A percentile compares a stretch with the other conserved stretches of the same genome.
Conservation (phyloP, 257 asterid species). For the Scutellaria barbata region DNA sequence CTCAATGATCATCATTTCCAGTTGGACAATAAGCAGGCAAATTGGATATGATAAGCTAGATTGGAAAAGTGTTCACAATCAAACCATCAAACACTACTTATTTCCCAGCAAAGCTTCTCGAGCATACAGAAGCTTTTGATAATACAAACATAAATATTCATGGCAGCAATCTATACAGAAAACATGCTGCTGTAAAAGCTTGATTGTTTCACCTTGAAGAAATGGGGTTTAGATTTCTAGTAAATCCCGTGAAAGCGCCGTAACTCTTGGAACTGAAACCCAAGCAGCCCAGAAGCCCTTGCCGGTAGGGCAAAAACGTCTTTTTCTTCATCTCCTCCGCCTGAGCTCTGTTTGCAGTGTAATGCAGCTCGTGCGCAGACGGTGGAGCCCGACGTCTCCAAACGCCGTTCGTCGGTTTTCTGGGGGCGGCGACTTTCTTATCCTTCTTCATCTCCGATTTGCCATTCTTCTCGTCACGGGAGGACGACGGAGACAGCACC, state of each 20-base stretch:
- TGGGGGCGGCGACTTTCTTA: conserved; percentile 32
- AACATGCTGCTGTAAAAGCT: not conserved
- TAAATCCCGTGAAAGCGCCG: conserved; percentile 84
- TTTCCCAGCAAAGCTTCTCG: conserved; percentile 11
- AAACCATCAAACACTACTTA: conserved; percentile 13
- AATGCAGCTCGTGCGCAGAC: conserved; percentile 91
- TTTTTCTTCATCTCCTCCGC: conserved; percentile 98
- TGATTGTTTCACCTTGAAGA: conserved; percentile 61
- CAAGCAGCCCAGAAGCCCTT: conserved; percentile 87
- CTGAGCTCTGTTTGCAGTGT: conserved; percentile 84
- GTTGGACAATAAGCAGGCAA: not conserved
- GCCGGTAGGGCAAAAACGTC: conserved; percentile 91
- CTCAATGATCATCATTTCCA: not conserved
- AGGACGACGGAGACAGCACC: conserved; percentile 52
- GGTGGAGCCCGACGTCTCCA: conserved; percentile 55
- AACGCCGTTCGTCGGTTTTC: conserved; percentile 57
- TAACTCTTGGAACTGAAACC: conserved; percentile 94
- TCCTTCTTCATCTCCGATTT: conserved; percentile 36
- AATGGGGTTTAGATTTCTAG: conserved; percentile 82
- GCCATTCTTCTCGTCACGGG: conserved; percentile 49
- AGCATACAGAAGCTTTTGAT: conserved; percentile 22
- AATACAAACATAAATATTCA: not conserved
- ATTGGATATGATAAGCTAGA: conserved; percentile 6
- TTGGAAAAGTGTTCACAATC: conserved; percentile 6
- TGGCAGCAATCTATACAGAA: conserved; percentile 16